Conservation (phyloP, 108 stramenopile species). For the Cyclotella sp. region DNA sequence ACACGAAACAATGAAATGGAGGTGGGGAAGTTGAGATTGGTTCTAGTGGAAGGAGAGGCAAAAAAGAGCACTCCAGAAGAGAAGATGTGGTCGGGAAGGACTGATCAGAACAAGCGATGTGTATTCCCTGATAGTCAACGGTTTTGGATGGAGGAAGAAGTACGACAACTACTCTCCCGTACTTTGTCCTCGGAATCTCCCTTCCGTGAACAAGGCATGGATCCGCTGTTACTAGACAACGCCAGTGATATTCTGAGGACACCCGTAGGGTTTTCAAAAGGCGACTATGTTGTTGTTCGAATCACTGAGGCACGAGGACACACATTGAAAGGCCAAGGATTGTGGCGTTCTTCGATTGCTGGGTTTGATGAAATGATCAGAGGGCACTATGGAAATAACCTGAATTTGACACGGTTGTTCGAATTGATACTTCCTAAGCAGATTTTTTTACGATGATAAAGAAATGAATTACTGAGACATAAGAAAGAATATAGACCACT, state of each 20-base stretch:
- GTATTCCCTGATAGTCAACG: conserved; percentile 54
- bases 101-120: conserved; percentile 86
- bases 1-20: conserved; percentile 72
- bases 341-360: conserved; percentile 68
- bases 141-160: conserved; percentile 47
- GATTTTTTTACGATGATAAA: neutral
- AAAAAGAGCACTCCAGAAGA: conserved; percentile 59
- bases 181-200: neutral
- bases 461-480: neutral
- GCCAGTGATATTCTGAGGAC: conserved; percentile 12
- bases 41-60: conserved; percentile 84
- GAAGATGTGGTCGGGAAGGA: conserved; percentile 67
- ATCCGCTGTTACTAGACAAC: neutral
- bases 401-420: neutral
- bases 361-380: conserved; percentile 42
- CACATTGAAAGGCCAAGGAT: conserved; percentile 69
- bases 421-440: neutral
- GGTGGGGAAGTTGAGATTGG: conserved; percentile 75
- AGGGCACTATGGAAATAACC: neutral
- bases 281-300: conserved; percentile 84
- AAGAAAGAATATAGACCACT: too few relatives aligned
- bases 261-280: conserved; percentile 53
- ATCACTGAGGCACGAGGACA: conserved; percentile 84
- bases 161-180: neutral
- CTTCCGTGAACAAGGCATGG: neutral